Base-by-base conservation (phyloP, 192 early-diverging fungal species). In the Backusella mclennaniae region DNA sequence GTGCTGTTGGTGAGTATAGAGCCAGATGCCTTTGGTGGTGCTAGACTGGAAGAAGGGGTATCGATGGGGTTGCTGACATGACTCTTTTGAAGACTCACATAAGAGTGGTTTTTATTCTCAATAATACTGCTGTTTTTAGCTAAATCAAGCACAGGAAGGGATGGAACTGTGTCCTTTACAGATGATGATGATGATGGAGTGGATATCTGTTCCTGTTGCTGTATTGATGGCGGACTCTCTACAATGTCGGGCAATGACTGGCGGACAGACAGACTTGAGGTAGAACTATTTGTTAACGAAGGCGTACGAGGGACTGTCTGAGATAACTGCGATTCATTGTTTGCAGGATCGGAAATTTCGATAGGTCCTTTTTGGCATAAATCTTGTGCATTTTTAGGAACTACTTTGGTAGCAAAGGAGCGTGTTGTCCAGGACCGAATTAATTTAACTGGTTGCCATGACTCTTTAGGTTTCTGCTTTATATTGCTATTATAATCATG, bases 361-460 rank as follows among this genome's bases (percentile, higher is more conserved):
- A 12, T n/a, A 11, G 56, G 23, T 23, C 12, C 56, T 23, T 29
- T 63, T 63, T 11, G 56, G 11, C 4, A 6, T 63, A 4, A 4
- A 26, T 63, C 46, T 6, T 15, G 19, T 49, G 6, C 56, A 63
- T 63, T 63, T 63, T 63, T 63, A 63, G 56, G 56, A 4, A 63
- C 56, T 4, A 63, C 23, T 63, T 29, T 63, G 26, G 56, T 63
- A 29, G 56, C 26, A 26, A 63, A 63, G 23, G 56, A 63, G 26
- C 56, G 56, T 29, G 56, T 63, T 63, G 56, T 63, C 56, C 56
- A 63, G 26, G 56, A 63, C 26, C 56, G 26, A 12, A 63, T 63
- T 29, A 63, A 63, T 63, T 63, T 63, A 26, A 63, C 56, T 26
- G 56, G 56, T 63, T 63, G 56, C 56, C 56, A 63, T 26, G 56